Evolutionary conservation across 192 early-diverging fungal species (phyloP).

Genomic region (Borealophlyctis nickersoniae): DNA sequence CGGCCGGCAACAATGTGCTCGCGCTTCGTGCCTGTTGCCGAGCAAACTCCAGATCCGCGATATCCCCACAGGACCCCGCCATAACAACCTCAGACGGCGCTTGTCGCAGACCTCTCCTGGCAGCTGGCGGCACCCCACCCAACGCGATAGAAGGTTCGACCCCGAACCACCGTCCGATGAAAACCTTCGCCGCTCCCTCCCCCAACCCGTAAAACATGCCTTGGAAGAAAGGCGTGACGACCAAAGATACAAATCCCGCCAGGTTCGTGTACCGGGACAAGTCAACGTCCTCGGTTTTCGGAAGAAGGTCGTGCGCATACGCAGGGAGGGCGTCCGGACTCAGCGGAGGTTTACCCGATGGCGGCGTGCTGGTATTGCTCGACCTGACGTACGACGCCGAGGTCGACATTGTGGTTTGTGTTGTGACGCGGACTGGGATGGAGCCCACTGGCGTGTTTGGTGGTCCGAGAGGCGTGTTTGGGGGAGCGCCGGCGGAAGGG

Average conservation of each 20-base stretch:
- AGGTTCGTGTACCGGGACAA: slow-evolving; percentile 10
- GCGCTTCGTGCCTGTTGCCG: no score
- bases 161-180: slow-evolving; percentile 44
- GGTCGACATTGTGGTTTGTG: no score
- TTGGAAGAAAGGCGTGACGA: slow-evolving; percentile 40
- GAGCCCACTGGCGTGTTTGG: not conserved
- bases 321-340: not conserved
- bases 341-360: not conserved
- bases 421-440: not conserved
- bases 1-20: no score
- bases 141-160: slow-evolving; percentile 37
- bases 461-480: not conserved
- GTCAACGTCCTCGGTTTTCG: not conserved
- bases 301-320: not conserved
- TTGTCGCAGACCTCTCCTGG: no score
- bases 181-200: slow-evolving; percentile 45
- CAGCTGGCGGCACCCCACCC: no score
- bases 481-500: no score
- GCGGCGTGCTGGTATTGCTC: not conserved
- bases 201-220: slow-evolving; percentile 54
- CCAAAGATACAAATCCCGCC: slow-evolving; percentile 18
- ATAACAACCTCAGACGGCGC: no score
- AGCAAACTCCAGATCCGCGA: no score
- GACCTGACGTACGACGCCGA: no score
- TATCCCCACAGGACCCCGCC: no score